phyloP scores from a whole-genome alignment of 768 basidiomycete genomes.

The Russula dissimulans region DNA sequence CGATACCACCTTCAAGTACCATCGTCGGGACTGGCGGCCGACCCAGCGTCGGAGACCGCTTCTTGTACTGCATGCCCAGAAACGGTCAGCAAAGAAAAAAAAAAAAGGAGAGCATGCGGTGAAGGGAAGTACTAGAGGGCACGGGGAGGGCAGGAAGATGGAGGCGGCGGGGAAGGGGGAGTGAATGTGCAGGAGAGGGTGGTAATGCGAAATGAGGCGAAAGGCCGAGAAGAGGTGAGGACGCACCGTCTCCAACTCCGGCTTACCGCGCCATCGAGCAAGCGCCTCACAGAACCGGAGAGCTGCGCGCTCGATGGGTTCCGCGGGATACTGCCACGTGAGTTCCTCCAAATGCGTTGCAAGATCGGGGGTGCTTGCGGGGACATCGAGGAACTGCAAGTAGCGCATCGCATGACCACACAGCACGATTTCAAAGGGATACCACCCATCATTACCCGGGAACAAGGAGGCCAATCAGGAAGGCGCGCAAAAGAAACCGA shows the following conservation, averaged over 20 bases:
- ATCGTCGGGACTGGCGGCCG: not conserved
- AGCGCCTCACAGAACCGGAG: conserved; percentile 76
- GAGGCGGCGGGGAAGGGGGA: too few relatives aligned
- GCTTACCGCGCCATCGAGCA: conserved; percentile 74
- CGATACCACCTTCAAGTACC: not conserved
- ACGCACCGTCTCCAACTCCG: conserved; percentile 68
- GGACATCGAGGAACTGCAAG: conserved; percentile 67
- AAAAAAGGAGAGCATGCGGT: too few relatives aligned
- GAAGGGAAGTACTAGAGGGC: too few relatives aligned
- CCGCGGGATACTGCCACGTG: conserved; percentile 72
- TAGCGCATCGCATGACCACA: too few relatives aligned
- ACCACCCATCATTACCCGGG: not conserved
- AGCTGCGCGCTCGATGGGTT: conserved; percentile 70
- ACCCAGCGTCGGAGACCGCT: conserved; percentile 2
- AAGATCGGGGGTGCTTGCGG: conserved; percentile 59
- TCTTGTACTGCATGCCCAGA: conserved; percentile 24
- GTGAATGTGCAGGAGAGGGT: too few relatives aligned
- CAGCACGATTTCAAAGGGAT: too few relatives aligned
- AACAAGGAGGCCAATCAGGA: not conserved
- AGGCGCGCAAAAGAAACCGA: not conserved
- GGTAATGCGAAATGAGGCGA: too few relatives aligned
- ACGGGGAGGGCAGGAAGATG: not conserved
- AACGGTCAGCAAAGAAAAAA: not conserved
- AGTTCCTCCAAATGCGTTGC: conserved; percentile 72
- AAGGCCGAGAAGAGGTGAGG: not conserved